A percentile compares a stretch with the other conserved stretches of the same genome.
Conservation (phyloP, 2,329 filamentous ascomycete genomes). For the Fonsecaea multimorphosa region DNA sequence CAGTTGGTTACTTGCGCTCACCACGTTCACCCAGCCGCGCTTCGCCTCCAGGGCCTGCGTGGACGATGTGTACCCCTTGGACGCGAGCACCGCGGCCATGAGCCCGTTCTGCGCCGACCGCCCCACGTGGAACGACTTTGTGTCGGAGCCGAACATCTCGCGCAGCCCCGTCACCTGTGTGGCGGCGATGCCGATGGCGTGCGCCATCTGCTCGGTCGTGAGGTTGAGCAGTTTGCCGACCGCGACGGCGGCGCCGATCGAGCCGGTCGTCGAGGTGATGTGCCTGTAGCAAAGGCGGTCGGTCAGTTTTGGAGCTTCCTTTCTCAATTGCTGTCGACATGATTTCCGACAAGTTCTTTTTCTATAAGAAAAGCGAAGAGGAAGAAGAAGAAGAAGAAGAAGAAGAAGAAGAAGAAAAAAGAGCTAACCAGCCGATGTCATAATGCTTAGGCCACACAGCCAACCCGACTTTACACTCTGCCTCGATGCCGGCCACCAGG, state of each 20-base stretch:
- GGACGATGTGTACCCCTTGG: slow-evolving; percentile 58
- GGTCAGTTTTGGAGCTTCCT: neutral
- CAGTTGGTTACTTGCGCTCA: slow-evolving; percentile 51
- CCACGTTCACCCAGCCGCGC: slow-evolving; percentile 61
- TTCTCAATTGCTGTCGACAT: no score
- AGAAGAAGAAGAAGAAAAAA: neutral
- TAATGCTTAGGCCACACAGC: slow-evolving; percentile 62
- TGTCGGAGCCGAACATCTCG: slow-evolving; percentile 63
- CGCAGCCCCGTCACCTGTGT: slow-evolving; percentile 61
- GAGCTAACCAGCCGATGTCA: slow-evolving; percentile 56
- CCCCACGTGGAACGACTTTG: slow-evolving; percentile 62
- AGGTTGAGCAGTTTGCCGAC: slow-evolving; percentile 57
- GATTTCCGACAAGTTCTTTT: no score
- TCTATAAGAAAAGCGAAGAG: no score
- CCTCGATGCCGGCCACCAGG: slow-evolving; percentile 60
- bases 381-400: neutral
- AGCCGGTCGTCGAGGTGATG: slow-evolving; percentile 60
- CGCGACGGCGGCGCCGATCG: slow-evolving; percentile 60
- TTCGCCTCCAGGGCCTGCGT: slow-evolving; percentile 58
- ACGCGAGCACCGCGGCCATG: slow-evolving; percentile 54
- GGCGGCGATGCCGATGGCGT: slow-evolving; percentile 61
- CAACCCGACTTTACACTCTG: slow-evolving; percentile 59
- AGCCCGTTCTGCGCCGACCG: slow-evolving; percentile 61
- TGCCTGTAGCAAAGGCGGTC: slow-evolving; percentile 43
- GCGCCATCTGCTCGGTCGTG: slow-evolving; percentile 48